phyloP scores from a whole-genome alignment of 768 basidiomycete genomes.

The Xanthoconium stramineum region DNA sequence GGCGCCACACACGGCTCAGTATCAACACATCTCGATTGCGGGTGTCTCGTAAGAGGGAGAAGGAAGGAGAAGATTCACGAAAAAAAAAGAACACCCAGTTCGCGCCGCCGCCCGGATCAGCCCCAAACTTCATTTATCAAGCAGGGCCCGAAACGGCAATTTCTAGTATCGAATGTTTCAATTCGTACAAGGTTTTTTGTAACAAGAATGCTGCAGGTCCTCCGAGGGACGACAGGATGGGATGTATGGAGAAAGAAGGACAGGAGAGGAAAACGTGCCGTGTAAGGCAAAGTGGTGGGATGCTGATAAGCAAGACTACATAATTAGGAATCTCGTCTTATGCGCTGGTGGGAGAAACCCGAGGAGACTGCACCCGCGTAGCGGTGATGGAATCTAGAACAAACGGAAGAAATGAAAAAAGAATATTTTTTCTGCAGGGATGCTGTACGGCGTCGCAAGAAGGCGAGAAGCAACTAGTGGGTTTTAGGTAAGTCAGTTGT shows the following conservation, averaged over 20 bases:
- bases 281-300: constrained; percentile 16
- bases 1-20: not conserved
- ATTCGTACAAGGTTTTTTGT: constrained; percentile 12
- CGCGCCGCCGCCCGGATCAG: constrained; percentile 12
- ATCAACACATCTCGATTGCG: constrained; percentile 9
- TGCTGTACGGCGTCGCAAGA: constrained; percentile 27
- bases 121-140: constrained; percentile 7
- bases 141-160: constrained; percentile 4
- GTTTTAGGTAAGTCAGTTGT: constrained; percentile 32
- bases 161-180: constrained; percentile 21
- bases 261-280: constrained; percentile 4
- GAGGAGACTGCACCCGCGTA: constrained; percentile 23
- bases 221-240: constrained; percentile 6
- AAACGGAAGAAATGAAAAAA: constrained; percentile 15
- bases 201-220: constrained; percentile 16
- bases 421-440: constrained; percentile 17
- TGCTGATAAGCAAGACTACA: constrained; percentile 23
- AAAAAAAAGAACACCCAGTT: not conserved
- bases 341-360: constrained; percentile 21
- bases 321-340: constrained; percentile 15
- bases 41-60: constrained; percentile 5
- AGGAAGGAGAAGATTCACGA: not conserved
- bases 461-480: constrained; percentile 28
- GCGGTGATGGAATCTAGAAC: constrained; percentile 20
- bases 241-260: constrained; percentile 5